Evolutionary conservation across 257 asterid species (phyloP).

Genomic region (Ilex asprella): DNA sequence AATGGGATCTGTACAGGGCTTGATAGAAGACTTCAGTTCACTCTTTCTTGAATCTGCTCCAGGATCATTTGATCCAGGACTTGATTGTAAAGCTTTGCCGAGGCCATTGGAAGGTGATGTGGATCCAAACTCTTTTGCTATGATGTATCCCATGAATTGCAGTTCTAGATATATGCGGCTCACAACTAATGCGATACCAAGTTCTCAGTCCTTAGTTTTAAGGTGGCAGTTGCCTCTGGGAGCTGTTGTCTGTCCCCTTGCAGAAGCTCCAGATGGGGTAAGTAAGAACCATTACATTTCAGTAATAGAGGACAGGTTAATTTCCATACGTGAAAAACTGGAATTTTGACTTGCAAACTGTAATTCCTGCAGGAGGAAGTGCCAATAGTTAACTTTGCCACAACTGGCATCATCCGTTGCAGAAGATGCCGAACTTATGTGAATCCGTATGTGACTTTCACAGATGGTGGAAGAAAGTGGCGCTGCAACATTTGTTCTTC

Average conservation of each 20-base stretch:
- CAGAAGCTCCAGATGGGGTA: conserved; percentile 80
- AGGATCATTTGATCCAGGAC: conserved; percentile 78
- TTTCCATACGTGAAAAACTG: too few species aligned
- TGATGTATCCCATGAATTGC: conserved; percentile 75
- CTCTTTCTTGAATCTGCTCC: conserved; percentile 77
- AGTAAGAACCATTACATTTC: conserved; percentile 12
- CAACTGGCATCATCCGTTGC: conserved; percentile 69
- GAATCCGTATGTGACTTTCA: conserved; percentile 69
- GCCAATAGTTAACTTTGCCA: conserved; percentile 61
- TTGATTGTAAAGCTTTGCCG: conserved; percentile 65
- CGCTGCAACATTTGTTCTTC: conserved; percentile 75
- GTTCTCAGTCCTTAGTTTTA: conserved; percentile 66
- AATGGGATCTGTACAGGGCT: conserved; percentile 32
- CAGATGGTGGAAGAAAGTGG: conserved; percentile 84
- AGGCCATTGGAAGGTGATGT: conserved; percentile 91
- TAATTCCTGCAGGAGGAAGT: conserved; percentile 68
- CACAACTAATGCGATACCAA: conserved; percentile 71
- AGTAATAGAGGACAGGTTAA: too few species aligned
- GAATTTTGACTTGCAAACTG: not conserved
- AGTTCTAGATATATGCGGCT: conserved; percentile 57
- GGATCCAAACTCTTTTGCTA: conserved; percentile 45
- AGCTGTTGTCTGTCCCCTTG: conserved; percentile 88
- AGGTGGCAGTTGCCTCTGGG: conserved; percentile 93
- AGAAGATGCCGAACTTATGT: conserved; percentile 81
- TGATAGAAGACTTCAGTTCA: conserved; percentile 75